Evolutionary conservation across 805 yeast species (phyloP), one percentile per base, ranked within the genome.

Genomic region (Metschnikowia orientalis): DNA sequence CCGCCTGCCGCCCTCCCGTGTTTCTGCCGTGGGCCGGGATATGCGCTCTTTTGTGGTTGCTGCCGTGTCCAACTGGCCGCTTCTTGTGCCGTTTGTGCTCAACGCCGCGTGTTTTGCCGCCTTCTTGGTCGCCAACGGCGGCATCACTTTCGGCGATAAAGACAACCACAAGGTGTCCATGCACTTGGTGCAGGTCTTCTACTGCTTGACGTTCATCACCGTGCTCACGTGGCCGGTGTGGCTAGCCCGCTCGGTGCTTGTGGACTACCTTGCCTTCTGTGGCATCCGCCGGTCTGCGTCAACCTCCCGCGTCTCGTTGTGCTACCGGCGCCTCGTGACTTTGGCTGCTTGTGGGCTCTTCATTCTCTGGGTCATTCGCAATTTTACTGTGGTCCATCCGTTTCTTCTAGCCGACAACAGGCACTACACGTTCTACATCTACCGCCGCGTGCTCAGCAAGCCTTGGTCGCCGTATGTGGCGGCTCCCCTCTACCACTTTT

Each of bases 401-500:
- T 92, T 90, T 56, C 57, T 92, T 23, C 67, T 90, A 26, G 94
- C 97, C 0, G 98, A 92, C 56, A 92, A 92, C 61, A 75, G 98
- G 48, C 98, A 92, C 57, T 87, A 79, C 54, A 79, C 95, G 1
- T 92, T 92, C 55, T 92, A 92, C 57, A 59, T 92, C 22, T 85
- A 84, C 75, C 75, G 78, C 36, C 73, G 72, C 37, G 48, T 92
- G 17, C 71, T 90, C 27, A 59, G 73, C 44, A 60, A 66, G 14
- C 63, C 57, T 20, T 55, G 68, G 36, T 67, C 71, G 35, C 64
- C 75, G 12, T 63, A 73, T 33, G 62, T 69, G 36, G 45, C 75
- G 5, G 66, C 80, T 1, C 88, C 94, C 4, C 56, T 78, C 0
- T 88, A 89, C 53, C 95, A 86, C 57, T 80, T 81, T 41, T 59